Evolutionary conservation across 345 rosid genomes (phyloP), one percentile per base, ranked within the genome.

Genomic region (Draba incana): DNA sequence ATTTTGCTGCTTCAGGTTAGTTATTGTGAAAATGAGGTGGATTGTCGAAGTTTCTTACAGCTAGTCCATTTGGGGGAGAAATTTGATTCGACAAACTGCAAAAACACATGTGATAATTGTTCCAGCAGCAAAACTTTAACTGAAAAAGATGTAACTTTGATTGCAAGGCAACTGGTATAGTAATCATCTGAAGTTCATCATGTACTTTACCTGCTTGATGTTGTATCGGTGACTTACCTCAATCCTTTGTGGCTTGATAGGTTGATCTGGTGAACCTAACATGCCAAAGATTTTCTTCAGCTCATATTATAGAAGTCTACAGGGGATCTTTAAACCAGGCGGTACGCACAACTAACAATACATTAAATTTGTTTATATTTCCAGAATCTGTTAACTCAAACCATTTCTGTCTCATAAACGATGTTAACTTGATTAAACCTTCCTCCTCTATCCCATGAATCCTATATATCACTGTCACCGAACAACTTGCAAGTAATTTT

Each of bases 11-110:
- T 81, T 75, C 94, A 94, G 99, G 92, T 94, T 57, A 83, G 97
- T 77, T 94, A 89, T 61, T 84, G 92, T 39, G 97, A 94, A 84
- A 94, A 91, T 73, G 88, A 91, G 76, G 95, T 94, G 60, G 99
- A 94, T 57, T 94, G 99, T 62, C 83, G 97, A 74, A 95, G 99
- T 44, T 80, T 81, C 62, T 82, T 94, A 57, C 99, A 94, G 72
- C 87, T 94, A 38, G 72, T 85, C 48, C 99, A 94, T 84, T 89
- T 94, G 44, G 99, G 99, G 62, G 99, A 94, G 70, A 91, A 89
- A 45, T 94, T 94, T 70, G 84, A 87, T 71, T 49, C 84, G 52
- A 77, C 80, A 16, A 86, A 86, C 81, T 94, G 99, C 75, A 55
- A 75, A 62, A 87, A 78, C 38, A 91, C 99, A 27, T 91, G 97